Base-by-base conservation (phyloP, 495 filamentous ascomycete species). In the Aspergillus bertholletiae region DNA sequence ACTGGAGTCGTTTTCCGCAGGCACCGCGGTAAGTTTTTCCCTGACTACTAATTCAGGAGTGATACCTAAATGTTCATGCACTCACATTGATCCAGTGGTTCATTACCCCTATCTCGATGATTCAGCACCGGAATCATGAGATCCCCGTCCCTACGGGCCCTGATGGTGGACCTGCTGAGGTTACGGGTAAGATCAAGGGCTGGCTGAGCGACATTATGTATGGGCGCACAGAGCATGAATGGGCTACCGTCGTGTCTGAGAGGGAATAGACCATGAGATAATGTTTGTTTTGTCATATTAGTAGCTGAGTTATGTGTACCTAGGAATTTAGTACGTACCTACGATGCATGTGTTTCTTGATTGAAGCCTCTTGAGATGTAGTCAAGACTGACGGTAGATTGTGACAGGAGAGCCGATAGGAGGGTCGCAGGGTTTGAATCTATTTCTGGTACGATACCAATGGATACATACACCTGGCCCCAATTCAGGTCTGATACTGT, bases 171-270 rank as follows among this genome's bases (percentile, higher is more conserved):
- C 28, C 43, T 13, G 55, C 49, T 4, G 48, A 52, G n/a, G 27
- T 57, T 8, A 53, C 49, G 0, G 49, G 30, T 13, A 41, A 17
- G 20, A 32, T 57, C 9, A 57, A 57, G 30, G 43, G 49, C 28
- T 57, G 55, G 55, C n/a, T 57, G 0, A 20, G 35, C 15, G 55
- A 57, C 43, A 57, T 57, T 32, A 57, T 52, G 55, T 57, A 53
- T 26, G 49, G 55, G 22, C 30, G 49, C 21, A 15, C 8, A 7
- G 40, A 57, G 41, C 55, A 57, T 48, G 18, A 22, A 24, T 57
- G 55, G 55, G 55, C 27, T 1, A 27, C 46, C 17, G 54, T 56
- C 4, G 41, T 56, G 17, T 26, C 47, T 18, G 47, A 49, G 47
- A 49, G 22, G 8, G 30, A 47, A 8, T 40, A 9, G 13, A 32